These are phyloP conservation scores for Vitis rotundifolia DNA, from an alignment of 164 flowering plant species.

Conservation along the genomic window DNA sequence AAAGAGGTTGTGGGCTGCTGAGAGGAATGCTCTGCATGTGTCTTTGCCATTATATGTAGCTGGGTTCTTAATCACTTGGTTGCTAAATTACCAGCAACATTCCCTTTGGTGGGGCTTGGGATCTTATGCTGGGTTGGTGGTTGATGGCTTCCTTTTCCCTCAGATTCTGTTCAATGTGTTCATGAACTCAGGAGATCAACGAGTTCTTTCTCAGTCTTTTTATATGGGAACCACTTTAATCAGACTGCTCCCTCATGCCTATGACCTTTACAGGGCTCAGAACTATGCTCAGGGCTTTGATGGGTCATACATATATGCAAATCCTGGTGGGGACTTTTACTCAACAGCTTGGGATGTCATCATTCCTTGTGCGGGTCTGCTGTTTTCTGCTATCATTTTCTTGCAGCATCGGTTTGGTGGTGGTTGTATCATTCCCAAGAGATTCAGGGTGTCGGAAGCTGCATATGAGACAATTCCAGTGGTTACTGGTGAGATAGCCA, in stretches of 20 bases:
- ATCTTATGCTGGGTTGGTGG: constrained; percentile 65
- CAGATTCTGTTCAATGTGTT: constrained; percentile 62
- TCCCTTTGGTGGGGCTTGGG: constrained; percentile 41
- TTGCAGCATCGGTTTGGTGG: constrained; percentile 72
- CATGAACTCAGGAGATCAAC: constrained; percentile 31
- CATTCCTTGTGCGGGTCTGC: constrained; percentile 41
- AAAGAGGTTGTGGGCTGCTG: constrained; percentile 35
- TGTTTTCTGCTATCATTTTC: constrained; percentile 49
- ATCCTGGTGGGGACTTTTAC: constrained; percentile 44
- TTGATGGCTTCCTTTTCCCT: constrained; percentile 70
- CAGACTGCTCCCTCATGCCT: constrained; percentile 62
- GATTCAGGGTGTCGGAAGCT: constrained; percentile 25
- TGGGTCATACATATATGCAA: constrained; percentile 44
- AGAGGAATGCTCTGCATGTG: constrained; percentile 41
- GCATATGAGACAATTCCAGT: constrained; percentile 42
- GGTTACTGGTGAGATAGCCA: background rate
- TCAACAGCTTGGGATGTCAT: constrained; percentile 69
- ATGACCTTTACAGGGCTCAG: constrained; percentile 56
- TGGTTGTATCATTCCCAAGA: constrained; percentile 42
- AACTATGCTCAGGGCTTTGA: constrained; percentile 11
- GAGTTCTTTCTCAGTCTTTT: constrained; percentile 42
- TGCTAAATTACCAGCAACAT: constrained; percentile 24
- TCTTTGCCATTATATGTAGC: constrained; percentile 35
- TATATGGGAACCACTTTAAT: constrained; percentile 60
- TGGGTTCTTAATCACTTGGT: constrained; percentile 43